Evolutionary conservation across 495 filamentous ascomycete species (phyloP), one percentile per base, ranked within the genome.

Genomic region (Daldinia bambusicola): DNA sequence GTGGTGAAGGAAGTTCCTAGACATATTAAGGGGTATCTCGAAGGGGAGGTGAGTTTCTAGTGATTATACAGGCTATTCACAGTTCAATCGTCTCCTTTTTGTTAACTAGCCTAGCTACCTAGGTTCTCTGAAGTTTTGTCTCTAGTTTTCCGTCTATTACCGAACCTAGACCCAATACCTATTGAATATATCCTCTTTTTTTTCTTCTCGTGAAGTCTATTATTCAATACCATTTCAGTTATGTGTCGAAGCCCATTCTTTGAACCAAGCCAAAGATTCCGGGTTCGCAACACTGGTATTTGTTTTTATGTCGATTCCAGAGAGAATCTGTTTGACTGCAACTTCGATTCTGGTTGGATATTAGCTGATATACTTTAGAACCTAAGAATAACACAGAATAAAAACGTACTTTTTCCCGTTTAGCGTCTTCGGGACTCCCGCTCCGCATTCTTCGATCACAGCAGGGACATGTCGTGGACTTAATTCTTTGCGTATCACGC

Each of bases 251-350:
- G 88, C 87, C 94, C 94, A 97, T 60, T 83, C 78, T 61, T 87
- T 85, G 79, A 95, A 97, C 91, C 92, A 97, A 50, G 90, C 91
- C 71, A 97, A 82, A 74, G 92, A 94, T 69, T 87, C 89, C 0
- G 89, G 87, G 77, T 97, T 97, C 2, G 91, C 92, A 43, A 97
- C 93, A 67, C 91, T 94, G 0, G 94, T 92, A 36, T 90, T 91
- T 10, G 92, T 93, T 81, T 92, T 94, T 61, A 96, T 90, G 58
- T 92, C 88, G 74, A 92, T 84, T 7, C 94, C 94, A 37, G 90
- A 94, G n/a, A 97, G 77, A 43, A 97, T 97, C 82, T 96, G 93
- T 81, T 97, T 97, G 30, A 97, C 93, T 2, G 93, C 91, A 37
- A 94, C 92, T 76, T 97, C 94, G 41, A 97, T 92, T 82, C 86